Evolutionary conservation across 306 rosid genomes (phyloP).

Genomic region (Glycine latifolia): DNA sequence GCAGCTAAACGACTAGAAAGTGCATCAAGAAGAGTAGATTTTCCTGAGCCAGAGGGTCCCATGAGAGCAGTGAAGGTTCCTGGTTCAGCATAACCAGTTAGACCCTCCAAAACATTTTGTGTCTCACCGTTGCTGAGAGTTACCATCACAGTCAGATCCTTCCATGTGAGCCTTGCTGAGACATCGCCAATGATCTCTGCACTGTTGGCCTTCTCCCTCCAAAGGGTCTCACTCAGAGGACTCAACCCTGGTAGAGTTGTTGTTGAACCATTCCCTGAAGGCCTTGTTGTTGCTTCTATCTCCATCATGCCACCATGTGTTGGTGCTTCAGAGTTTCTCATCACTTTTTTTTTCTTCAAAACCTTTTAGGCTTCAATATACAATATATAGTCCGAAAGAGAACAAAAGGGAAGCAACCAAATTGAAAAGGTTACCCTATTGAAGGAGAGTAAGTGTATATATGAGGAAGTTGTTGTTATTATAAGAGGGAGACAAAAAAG

Average conservation of each 20-base stretch:
- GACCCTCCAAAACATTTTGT: slow-evolving; percentile 84
- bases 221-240: slow-evolving; percentile 90
- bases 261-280: slow-evolving; percentile 54
- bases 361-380: background rate
- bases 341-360: background rate
- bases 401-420: slow-evolving; percentile 4
- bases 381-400: slow-evolving; percentile 1
- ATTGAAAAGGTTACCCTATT: slow-evolving; percentile 16
- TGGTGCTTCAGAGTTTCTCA: slow-evolving; percentile 46
- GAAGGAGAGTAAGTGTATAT: background rate
- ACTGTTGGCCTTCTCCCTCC: slow-evolving; percentile 77
- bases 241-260: slow-evolving; percentile 60
- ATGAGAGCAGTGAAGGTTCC: slow-evolving; percentile 90
- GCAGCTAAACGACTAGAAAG: slow-evolving; percentile 96
- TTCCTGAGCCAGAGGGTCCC: slow-evolving; percentile 99
- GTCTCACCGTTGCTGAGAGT: slow-evolving; percentile 80
- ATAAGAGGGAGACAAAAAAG: slow-evolving; percentile 49
- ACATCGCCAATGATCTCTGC: slow-evolving; percentile 76
- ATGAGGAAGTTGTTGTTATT: slow-evolving; percentile 15
- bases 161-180: slow-evolving; percentile 94
- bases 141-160: slow-evolving; percentile 94
- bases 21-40: slow-evolving; percentile 93
- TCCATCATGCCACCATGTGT: slow-evolving; percentile 57
- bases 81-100: slow-evolving; percentile 94
- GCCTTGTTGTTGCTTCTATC: slow-evolving; percentile 69